Evolutionary conservation across 495 filamentous ascomycete species (phyloP).

Genomic region (Penicillium goetzii): DNA sequence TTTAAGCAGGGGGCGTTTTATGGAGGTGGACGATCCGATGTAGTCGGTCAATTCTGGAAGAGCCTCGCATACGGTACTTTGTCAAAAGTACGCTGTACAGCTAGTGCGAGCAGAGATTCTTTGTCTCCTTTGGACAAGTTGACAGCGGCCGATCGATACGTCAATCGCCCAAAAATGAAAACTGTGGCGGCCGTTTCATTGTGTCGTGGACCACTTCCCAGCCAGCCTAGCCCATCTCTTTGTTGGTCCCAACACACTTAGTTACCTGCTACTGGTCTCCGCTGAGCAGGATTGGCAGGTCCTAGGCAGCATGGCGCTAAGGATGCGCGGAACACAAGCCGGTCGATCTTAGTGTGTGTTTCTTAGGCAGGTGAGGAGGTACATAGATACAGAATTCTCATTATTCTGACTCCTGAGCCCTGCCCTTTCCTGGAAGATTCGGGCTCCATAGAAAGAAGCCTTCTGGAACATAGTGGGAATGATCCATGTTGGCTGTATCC

Average conservation of each 20-base stretch:
- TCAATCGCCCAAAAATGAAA: slow-evolving; percentile 20
- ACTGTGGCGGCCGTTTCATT: slow-evolving; percentile 19
- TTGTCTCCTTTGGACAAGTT: slow-evolving; percentile 13
- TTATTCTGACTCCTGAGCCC: no score
- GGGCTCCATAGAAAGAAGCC: slow-evolving; percentile 25
- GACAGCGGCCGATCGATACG: slow-evolving; percentile 24
- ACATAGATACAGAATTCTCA: not conserved
- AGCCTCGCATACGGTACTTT: not conserved
- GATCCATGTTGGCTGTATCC: not conserved
- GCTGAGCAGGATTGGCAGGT: slow-evolving; percentile 2
- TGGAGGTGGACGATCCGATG: not conserved
- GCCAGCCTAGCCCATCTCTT: not conserved
- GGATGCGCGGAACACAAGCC: slow-evolving; percentile 35
- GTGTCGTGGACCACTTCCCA: not conserved
- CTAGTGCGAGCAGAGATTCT: slow-evolving; percentile 4
- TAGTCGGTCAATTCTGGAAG: not conserved
- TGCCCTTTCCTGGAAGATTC: slow-evolving; percentile 7
- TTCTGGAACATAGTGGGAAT: slow-evolving; percentile 34
- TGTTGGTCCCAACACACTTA: slow-evolving; percentile 3
- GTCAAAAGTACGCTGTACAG: not conserved
- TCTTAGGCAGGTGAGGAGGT: not conserved
- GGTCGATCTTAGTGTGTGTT: slow-evolving; percentile 28
- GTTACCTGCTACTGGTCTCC: not conserved
- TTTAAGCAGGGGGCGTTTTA: not conserved
- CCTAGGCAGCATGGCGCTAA: slow-evolving; percentile 15